Percentiles rank a stretch among this genome's conserved stretches.
These are phyloP conservation scores for Pichia sp. DNA, from an alignment of 1,139 yeast genomes.

Conservation along the genomic window DNA sequence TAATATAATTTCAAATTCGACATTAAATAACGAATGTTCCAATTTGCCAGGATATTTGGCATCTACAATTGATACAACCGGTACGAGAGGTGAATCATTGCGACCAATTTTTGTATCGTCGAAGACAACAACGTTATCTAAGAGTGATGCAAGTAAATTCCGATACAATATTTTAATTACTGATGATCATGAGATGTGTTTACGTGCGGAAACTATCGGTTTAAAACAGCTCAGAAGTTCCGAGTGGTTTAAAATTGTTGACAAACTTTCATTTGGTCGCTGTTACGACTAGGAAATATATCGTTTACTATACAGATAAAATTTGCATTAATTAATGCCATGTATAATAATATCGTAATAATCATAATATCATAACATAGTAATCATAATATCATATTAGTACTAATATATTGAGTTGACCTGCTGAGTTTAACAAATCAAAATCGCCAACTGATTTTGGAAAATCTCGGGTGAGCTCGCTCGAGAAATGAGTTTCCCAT, in stretches of 20 bases:
- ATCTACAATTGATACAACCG: conserved; percentile 1
- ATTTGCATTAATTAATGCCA: too few relatives aligned
- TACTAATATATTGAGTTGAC: too few relatives aligned
- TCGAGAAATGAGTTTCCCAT: background rate
- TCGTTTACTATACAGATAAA: too few relatives aligned
- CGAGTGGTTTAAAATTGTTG: conserved; percentile 54
- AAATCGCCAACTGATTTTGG: too few relatives aligned
- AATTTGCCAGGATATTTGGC: background rate
- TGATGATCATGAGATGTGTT: conserved; percentile 67
- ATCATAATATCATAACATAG: too few relatives aligned
- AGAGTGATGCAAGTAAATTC: conserved; percentile 37
- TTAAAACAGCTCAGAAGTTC: conserved; percentile 49
- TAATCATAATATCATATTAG: too few relatives aligned
- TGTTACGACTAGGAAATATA: too few relatives aligned
- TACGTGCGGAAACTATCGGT: conserved; percentile 57
- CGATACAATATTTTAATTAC: conserved; percentile 59
- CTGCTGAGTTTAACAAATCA: too few relatives aligned
- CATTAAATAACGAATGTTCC: background rate
- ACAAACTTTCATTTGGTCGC: conserved; percentile 31
- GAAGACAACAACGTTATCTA: conserved; percentile 15
- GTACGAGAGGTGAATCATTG: conserved; percentile 13
- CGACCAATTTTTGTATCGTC: conserved; percentile 12
- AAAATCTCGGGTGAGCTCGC: background rate
- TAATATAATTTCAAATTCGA: background rate
- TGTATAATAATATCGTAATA: too few relatives aligned